Base-by-base conservation (phyloP, 225 moss, liverwort and hornwort species). In the Lunularia cruciata region DNA sequence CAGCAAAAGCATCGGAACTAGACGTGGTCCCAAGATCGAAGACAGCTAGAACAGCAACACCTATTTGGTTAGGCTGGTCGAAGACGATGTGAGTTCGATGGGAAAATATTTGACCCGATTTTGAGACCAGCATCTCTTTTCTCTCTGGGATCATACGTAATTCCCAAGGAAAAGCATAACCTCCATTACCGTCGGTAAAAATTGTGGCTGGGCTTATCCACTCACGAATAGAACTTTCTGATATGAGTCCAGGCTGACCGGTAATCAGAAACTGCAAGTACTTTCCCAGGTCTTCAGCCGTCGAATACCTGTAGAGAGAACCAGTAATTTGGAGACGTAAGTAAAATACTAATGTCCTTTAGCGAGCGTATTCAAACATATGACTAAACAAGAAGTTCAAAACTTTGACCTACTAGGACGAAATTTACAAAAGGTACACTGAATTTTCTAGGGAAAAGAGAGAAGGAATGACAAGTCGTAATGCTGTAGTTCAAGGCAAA, bases 91-190 rank as follows among this genome's bases (percentile, higher is more conserved):
- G 36, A 5, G 84, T 73, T 15, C 40, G 8, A 67, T 87, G 82
- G 48, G 61, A 77, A 26, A 72, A 79, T 13, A 84, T 72, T 4
- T 16, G 36, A 35, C 84, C 82, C 22, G 69, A 38, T 64, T 82
- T 84, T 10, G 84, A 77, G 46, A 84, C 60, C 25, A 87, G 75
- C 33, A 72, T 72, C 28, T 66, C 82, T 52, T 70, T 72, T 43
- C 68, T 70, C 28, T 69, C 76, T 16, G 77, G 75, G 8, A 75
- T 55, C 39, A 74, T 77, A 18, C 31, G 63, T 26, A 84, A 72
- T 34, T 87, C 87, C 84, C 79, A 87, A 0, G 81, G 84, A n/a
- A 75, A 79, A 6, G 75, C 67, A 33, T 55, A 84, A 27, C 82
- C 84, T 32, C 43, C 67, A 49, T 53, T 28, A 15, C 68, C 79